A percentile compares a stretch with the other conserved stretches of the same genome.
These are phyloP conservation scores for Trametes punicea DNA, from an alignment of 768 basidiomycete genomes.

Conservation along the genomic window DNA sequence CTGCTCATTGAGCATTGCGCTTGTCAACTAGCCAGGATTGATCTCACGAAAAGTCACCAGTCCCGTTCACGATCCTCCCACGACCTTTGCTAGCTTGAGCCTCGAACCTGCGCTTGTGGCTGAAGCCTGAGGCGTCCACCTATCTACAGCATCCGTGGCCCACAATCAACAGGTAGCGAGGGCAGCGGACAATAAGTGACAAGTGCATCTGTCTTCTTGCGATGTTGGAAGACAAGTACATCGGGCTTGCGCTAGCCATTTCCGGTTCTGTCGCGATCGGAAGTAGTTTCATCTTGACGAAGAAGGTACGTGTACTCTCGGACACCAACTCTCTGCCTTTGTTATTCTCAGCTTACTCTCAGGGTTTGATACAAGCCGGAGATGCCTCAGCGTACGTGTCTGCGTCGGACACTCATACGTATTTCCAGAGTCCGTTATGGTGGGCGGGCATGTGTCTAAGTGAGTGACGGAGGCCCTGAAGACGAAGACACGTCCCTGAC, in stretches of 20 bases:
- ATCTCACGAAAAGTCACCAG: not conserved
- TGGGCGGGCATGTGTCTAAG: constrained; percentile 93
- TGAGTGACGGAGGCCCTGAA: constrained; percentile 45
- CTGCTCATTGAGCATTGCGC: not conserved
- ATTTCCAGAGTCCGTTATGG: constrained; percentile 91
- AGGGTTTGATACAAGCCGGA: constrained; percentile 91
- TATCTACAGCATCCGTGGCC: not conserved
- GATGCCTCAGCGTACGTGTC: constrained; percentile 44
- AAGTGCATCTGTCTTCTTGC: not conserved
- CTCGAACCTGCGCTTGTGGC: not conserved
- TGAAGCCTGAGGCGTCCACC: not conserved
- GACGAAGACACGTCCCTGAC: not conserved
- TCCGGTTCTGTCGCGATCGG: constrained; percentile 86
- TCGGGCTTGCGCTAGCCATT: constrained; percentile 87
- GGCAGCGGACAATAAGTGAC: not conserved
- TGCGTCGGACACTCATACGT: constrained; percentile 81
- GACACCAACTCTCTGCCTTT: not conserved
- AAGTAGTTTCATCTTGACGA: constrained; percentile 96
- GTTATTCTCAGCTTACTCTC: not conserved
- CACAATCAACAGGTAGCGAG: not conserved
- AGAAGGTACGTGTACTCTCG: constrained; percentile 64
- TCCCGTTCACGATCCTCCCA: not conserved
- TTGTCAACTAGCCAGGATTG: not conserved
- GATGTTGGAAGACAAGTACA: constrained; percentile 93
- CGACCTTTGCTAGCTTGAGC: not conserved